Conservation (phyloP, 116 monocot species). For the Iris pallida region DNA sequence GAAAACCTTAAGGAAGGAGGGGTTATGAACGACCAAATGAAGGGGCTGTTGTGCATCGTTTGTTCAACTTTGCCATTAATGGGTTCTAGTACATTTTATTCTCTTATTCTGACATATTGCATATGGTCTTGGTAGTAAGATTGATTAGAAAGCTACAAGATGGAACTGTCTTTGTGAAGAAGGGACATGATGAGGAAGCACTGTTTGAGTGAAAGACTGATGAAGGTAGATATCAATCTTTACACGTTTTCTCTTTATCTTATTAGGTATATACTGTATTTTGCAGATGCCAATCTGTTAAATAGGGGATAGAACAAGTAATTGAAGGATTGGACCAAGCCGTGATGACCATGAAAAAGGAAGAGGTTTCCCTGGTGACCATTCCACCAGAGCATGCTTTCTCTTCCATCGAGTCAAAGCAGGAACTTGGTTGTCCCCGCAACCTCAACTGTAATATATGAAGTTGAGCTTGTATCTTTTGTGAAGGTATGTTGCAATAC, state of each 20-base stretch:
- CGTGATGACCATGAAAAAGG: constrained; percentile 86
- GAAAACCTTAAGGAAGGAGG: constrained; percentile 83
- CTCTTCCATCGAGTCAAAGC: constrained; percentile 50
- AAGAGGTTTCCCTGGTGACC: constrained; percentile 67
- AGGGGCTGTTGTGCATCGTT: constrained; percentile 82
- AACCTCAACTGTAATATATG: constrained; percentile 64
- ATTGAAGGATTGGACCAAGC: constrained; percentile 69
- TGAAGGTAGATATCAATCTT: constrained; percentile 40
- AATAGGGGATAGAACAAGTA: constrained; percentile 53
- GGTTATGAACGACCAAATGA: constrained; percentile 90
- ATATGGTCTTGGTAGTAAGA: constrained; percentile 43
- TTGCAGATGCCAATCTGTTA: too few species aligned
- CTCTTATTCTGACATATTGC: neutral
- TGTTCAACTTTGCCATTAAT: neutral
- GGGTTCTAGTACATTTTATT: too few species aligned
- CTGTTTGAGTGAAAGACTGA: constrained; percentile 81
- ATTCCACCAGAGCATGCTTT: constrained; percentile 73
- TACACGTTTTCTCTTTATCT: neutral
- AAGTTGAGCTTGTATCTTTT: constrained; percentile 80
- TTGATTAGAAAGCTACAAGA: constrained; percentile 72
- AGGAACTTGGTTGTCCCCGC: constrained; percentile 85
- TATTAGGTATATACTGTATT: neutral
- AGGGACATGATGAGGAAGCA: constrained; percentile 67
- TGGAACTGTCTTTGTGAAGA: constrained; percentile 73
- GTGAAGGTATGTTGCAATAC: constrained; percentile 43